These are phyloP conservation scores for Yamadazyma scolyti DNA, from an alignment of 805 yeast species.

Conservation along the genomic window DNA sequence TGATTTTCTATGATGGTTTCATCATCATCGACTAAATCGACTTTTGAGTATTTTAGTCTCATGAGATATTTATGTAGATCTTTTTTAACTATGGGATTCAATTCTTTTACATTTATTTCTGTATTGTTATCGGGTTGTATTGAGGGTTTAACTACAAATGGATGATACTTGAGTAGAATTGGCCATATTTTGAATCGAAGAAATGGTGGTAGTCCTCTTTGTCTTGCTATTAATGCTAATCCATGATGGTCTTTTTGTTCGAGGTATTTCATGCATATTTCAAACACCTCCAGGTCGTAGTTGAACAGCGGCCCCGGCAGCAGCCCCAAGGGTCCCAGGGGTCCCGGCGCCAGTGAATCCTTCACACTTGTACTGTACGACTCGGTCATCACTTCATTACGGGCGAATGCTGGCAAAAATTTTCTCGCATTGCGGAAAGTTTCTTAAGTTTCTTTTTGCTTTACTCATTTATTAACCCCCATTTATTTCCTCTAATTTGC, in stretches of 20 bases:
- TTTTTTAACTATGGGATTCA: conserved; percentile 39
- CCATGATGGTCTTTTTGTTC: conserved; percentile 64
- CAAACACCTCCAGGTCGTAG: conserved; percentile 45
- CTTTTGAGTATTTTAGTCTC: conserved; percentile 28
- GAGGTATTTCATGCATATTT: conserved; percentile 54
- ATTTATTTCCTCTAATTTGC: too few relatives aligned
- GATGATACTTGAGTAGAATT: conserved; percentile 71
- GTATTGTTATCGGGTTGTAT: conserved; percentile 54
- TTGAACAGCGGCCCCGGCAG: conserved; percentile 28
- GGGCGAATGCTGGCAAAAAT: too few relatives aligned
- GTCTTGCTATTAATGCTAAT: conserved; percentile 75
- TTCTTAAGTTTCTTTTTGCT: too few relatives aligned
- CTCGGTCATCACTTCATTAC: too few relatives aligned
- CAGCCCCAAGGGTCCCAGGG: too few relatives aligned
- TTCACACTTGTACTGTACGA: too few relatives aligned
- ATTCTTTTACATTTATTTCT: conserved; percentile 16
- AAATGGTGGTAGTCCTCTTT: conserved; percentile 80
- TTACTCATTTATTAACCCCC: too few relatives aligned
- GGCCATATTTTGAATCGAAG: conserved; percentile 85
- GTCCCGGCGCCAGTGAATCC: too few relatives aligned
- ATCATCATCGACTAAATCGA: conserved; percentile 6
- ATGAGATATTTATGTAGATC: conserved; percentile 63
- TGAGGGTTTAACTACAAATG: conserved; percentile 75
- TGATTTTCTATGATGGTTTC: conserved; percentile 21
- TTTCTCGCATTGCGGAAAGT: too few relatives aligned